Base-by-base conservation (phyloP, 192 early-diverging fungal genomes). In the Thamnidium elegans region DNA sequence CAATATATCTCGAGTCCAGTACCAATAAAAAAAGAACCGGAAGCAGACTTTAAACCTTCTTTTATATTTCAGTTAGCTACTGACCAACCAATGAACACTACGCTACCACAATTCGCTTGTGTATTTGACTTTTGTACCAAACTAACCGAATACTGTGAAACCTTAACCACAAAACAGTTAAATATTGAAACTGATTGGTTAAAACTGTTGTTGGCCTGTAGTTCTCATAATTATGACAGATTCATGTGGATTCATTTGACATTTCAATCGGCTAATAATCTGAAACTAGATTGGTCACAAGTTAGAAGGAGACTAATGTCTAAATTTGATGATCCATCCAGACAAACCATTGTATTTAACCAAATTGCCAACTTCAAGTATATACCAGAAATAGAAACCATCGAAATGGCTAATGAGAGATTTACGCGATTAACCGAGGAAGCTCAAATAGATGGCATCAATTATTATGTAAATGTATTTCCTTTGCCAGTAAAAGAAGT, bases 51-150 rank as follows among this genome's bases (percentile, higher is more conserved):
- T 39, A 39, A 48, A 17, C 46, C 46, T 4, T 19, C 46, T 17
- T 48, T 48, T 19, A 15, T 48, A 15, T 48, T 48, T 19, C 15
- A 48, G 14, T 48, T 48, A 15, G 15, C 36, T 39, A 39, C 36
- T 9, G 36, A 39, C 36, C 7, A 39, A 1, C 0, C 9, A 39
- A 39, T 39, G 1, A 39, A 39, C 9, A 1, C 36, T 9, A 39
- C 9, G 5, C 9, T 39, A 39, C 55, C 17, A 26, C 36, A 36
- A 3, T 59, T 59, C 13, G 36, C 17, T 15, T 59, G 58, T 20
- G 58, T 59, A 3, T 59, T 39, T 43, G 58, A 59, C 11, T 59
- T 59, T 30, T 59, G 58, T 45, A 17, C 1, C 3, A 17, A 14
- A 48, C 5, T 48, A 19, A 13, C 13, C 1, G 17, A 59, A 43